phyloP scores from a whole-genome alignment of 495 filamentous ascomycete genomes.

The Haplographium delicatum region DNA sequence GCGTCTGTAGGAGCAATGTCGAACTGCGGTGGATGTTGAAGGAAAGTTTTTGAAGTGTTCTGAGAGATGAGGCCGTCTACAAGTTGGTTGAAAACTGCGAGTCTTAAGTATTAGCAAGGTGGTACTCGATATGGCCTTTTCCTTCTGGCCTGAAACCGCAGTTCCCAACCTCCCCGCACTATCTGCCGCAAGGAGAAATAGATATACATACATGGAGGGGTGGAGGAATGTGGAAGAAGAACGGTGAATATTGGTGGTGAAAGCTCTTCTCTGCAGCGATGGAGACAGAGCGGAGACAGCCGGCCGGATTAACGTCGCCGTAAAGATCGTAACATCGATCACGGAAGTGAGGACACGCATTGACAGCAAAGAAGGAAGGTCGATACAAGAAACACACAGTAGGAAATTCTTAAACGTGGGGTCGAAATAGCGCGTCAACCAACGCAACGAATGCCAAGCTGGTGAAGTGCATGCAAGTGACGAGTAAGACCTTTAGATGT shows the following conservation, averaged over 20 bases:
- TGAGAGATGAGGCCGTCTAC: constrained; percentile 9
- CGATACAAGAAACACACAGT: constrained; percentile 2
- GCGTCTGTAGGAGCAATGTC: constrained; percentile 47
- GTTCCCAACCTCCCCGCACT: no score
- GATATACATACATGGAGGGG: constrained; percentile 7
- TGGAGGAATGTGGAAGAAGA: constrained; percentile 7
- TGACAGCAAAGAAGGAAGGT: constrained; percentile 10
- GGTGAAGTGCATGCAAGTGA: no score
- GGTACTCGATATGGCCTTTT: no score
- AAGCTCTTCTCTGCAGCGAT: constrained; percentile 18
- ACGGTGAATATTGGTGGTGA: constrained; percentile 13
- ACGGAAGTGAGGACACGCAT: constrained; percentile 23
- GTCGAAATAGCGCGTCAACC: no score
- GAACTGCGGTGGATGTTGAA: constrained; percentile 25
- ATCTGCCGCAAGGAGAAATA: not conserved
- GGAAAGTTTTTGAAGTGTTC: constrained; percentile 11
- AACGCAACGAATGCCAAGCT: no score
- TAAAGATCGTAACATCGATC: constrained; percentile 22
- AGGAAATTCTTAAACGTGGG: constrained; percentile 16
- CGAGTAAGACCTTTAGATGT: no score
- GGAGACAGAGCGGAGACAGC: constrained; percentile 12
- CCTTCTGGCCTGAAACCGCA: no score
- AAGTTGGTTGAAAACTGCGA: constrained; percentile 7
- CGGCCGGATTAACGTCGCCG: constrained; percentile 17
- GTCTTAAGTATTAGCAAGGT: no score